Conservation (phyloP, 495 filamentous ascomycete species). For the Penicillium flavigenum region DNA sequence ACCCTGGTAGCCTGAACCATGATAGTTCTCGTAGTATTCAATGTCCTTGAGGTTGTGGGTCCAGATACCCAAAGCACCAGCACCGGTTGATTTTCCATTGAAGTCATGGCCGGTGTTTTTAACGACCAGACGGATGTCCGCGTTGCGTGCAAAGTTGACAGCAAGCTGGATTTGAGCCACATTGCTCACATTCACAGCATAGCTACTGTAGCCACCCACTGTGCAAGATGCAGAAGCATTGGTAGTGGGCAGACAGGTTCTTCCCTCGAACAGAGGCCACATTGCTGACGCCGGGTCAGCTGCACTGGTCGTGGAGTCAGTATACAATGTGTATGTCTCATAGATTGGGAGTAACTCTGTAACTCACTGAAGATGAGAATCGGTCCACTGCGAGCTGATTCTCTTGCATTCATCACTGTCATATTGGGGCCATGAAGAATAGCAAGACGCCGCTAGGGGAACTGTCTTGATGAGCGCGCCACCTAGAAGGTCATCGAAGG, state of each 20-base stretch:
- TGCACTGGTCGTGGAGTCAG: slow-evolving; percentile 17
- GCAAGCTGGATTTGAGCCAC: slow-evolving; percentile 57
- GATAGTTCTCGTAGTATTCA: slow-evolving; percentile 36
- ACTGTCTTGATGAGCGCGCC: slow-evolving; percentile 56
- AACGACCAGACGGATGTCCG: slow-evolving; percentile 57
- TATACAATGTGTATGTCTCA: not conserved
- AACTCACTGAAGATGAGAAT: slow-evolving; percentile 35
- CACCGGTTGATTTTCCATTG: slow-evolving; percentile 57
- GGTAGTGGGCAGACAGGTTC: slow-evolving; percentile 36
- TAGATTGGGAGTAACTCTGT: not conserved
- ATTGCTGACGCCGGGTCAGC: slow-evolving; percentile 43
- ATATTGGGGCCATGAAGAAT: slow-evolving; percentile 47
- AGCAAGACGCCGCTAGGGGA: slow-evolving; percentile 56
- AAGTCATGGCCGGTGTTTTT: slow-evolving; percentile 75
- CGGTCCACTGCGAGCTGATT: slow-evolving; percentile 28
- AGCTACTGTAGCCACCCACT: slow-evolving; percentile 56
- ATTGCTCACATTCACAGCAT: slow-evolving; percentile 58
- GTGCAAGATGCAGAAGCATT: slow-evolving; percentile 46
- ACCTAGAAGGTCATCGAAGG: slow-evolving; percentile 49
- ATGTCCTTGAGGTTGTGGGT: slow-evolving; percentile 58
- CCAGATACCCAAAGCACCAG: slow-evolving; percentile 58
- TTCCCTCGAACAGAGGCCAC: slow-evolving; percentile 45
- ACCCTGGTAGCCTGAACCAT: slow-evolving; percentile 39
- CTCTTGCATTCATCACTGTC: slow-evolving; percentile 41
- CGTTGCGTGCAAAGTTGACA: slow-evolving; percentile 62